Conservation (phyloP, 1,284 basidiomycete genomes). For the Rugiboletus extremiorientalis region DNA sequence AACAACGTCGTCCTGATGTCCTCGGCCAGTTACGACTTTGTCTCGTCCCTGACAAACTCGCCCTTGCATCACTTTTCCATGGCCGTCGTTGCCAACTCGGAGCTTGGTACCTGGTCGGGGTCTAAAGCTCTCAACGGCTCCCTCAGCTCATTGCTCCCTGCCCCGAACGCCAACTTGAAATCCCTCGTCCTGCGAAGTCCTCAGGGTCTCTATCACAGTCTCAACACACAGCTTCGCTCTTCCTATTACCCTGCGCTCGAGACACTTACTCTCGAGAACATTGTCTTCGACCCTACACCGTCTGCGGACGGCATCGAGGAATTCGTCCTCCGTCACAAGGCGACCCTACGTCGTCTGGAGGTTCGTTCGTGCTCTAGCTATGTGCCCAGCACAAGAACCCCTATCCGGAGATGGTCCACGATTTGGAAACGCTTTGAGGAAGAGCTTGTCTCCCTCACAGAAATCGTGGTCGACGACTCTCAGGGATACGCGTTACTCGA, state of each 20-base stretch:
- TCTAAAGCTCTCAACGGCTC: constrained; percentile 31
- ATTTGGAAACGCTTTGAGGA: constrained; percentile 26
- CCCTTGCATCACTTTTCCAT: constrained; percentile 33
- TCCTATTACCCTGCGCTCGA: constrained; percentile 27
- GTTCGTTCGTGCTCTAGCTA: constrained; percentile 29
- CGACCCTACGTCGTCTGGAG: constrained; percentile 22
- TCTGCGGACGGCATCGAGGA: constrained; percentile 28
- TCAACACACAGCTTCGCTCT: constrained; percentile 18
- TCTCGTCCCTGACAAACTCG: constrained; percentile 23
- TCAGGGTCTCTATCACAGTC: constrained; percentile 31
- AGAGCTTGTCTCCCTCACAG: constrained; percentile 23
- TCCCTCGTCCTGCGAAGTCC: constrained; percentile 28
- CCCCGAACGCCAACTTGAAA: constrained; percentile 21
- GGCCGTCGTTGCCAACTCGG: constrained; percentile 32
- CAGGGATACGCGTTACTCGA: constrained; percentile 28
- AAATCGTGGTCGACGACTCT: constrained; percentile 17
- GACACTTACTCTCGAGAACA: constrained; percentile 31
- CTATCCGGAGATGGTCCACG: constrained; percentile 27
- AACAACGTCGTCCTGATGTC: constrained; percentile 31
- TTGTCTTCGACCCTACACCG: constrained; percentile 27
- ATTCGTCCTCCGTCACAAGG: constrained; percentile 32
- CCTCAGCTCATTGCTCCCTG: constrained; percentile 26
- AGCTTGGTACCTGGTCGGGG: constrained; percentile 31
- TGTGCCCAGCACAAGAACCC: constrained; percentile 1
- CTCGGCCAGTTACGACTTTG: constrained; percentile 28